Base-by-base conservation (phyloP, 2,329 filamentous ascomycete genomes). In the Acrodontium crateriforme region DNA sequence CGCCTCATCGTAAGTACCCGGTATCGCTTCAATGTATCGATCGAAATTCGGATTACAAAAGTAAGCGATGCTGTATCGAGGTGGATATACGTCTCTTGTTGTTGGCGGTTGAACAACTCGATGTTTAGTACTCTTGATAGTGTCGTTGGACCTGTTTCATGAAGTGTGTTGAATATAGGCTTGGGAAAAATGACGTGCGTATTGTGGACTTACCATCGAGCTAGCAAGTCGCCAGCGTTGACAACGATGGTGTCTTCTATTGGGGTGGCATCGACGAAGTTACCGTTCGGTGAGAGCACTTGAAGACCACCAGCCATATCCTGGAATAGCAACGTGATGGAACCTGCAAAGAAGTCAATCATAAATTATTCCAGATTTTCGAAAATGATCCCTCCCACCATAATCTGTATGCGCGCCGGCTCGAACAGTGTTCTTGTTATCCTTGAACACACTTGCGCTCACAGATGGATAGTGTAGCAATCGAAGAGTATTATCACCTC, bases 1-100 rank as follows among this genome's bases (percentile, higher is more conserved):
- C 3, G 60, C 57, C 35, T 77, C 54, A 29, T 66, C 63, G 47
- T 71, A 87, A 0, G 83, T 92, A 0, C 80, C 79, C 0, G 82
- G 83, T 24, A 92, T 71, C 2, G 76, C 80, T 42, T 89, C 78
- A 39, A 92, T 91, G 30, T 69, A 59, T 40, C 66, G 69, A 35
- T 79, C 69, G 49, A 72, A 78, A 48, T 91, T 84, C 6, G 83
- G 82, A 42, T 91, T 87, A 62, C 83, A 91, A 51, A 92, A 91
- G 58, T 91, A 94, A 43, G 84, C 85, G 48, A 94, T 77, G 44
- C 78, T 87, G 49, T 94, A 94, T 16, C 62, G 29, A 1, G 82
- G 65, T 2, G 83, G 82, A 52, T 91, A 77, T 11, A 64, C 65
- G 3, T 63, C 65, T 10, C 62, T 59, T 1, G 55, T 50, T 8